Evolutionary conservation across 2,329 filamentous ascomycete genomes (phyloP).

Genomic region (Aspergillus neoniger): DNA sequence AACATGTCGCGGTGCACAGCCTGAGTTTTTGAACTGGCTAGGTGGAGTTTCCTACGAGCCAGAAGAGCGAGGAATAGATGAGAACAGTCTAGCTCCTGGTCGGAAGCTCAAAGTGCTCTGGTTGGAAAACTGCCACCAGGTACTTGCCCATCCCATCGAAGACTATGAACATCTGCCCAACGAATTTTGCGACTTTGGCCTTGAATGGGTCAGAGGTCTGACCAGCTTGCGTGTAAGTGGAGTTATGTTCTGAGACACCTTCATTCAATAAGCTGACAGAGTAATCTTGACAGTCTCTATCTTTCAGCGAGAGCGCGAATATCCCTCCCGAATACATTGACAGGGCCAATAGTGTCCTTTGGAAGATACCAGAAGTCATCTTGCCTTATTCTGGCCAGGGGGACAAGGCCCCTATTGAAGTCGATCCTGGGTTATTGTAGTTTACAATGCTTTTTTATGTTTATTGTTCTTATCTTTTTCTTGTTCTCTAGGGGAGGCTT

Average conservation of each 20-base stretch:
- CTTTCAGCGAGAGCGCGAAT: constrained; percentile 29
- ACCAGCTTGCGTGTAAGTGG: constrained; percentile 26
- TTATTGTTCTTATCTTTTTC: neutral
- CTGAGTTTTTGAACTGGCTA: constrained; percentile 39
- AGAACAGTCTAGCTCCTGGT: constrained; percentile 21
- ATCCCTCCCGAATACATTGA: constrained; percentile 26
- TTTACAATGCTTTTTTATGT: neutral
- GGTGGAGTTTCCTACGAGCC: constrained; percentile 25
- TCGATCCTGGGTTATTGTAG: constrained; percentile 26
- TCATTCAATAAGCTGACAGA: neutral
- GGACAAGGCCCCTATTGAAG: constrained; percentile 23
- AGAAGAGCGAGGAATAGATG: constrained; percentile 8
- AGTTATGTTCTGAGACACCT: neutral
- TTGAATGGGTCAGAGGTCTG: constrained; percentile 32
- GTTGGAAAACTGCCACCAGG: constrained; percentile 31
- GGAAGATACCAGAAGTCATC: constrained; percentile 32
- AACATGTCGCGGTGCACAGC: constrained; percentile 36
- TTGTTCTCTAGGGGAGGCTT: neutral
- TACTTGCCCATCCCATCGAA: constrained; percentile 19
- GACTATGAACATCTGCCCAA: constrained; percentile 11
- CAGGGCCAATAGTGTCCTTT: constrained; percentile 27
- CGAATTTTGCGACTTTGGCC: constrained; percentile 20
- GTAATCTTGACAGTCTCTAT: constrained; percentile 26
- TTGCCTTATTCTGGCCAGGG: constrained; percentile 21
- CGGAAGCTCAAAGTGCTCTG: constrained; percentile 27